Base-by-base conservation (phyloP, 768 basidiomycete genomes). In the Glaciozyma antarctica region DNA sequence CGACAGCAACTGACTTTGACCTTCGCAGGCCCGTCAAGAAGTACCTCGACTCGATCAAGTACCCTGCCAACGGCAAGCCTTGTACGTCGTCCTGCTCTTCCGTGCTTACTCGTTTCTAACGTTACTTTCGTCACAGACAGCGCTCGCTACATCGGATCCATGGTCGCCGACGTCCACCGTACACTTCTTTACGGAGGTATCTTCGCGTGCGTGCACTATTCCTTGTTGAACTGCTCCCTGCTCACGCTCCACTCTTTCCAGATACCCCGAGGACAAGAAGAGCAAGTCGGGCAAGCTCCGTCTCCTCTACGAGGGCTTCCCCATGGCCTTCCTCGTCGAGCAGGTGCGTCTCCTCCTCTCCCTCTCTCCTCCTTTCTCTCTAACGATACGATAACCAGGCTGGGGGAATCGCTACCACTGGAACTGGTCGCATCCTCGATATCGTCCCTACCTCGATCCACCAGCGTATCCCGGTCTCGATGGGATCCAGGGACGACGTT, bases 121-220 rank as follows among this genome's bases (percentile, higher is more conserved):
- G 6, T 6, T 17, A 5, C 28, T 21, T 53, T 15, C 66, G 86
- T n/a, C 52, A 26, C 22, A 30, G 78, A 78, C 74, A 75, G 74
- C 41, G 78, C 79, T 3, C 66, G 79, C 61, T 80, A 99, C 78
- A 95, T 98, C 75, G 95, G 95, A 32, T 93, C 90, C 66, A 99
- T 99, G 95, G 95, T 98, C 44, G 93, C 94, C 59, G 94, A 99
- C 77, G 94, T 97, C 30, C 92, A 95, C 78, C 82, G 94, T 72
- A 99, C 94, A 9, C 79, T 99, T 41, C 81, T 99, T 5, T 99
- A 99, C 75, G 95, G 95, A 28, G 95, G 95, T 51, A 98, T 99
- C 74, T 99, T 99, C 73, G 94, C 61, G 71, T 67, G 53, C 15
- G 65, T 48, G 19, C 30, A 2, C 17, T 48, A 8, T 9, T 22